phyloP scores from a whole-genome alignment of 75 land plant genomes.

The Pinus taeda region DNA sequence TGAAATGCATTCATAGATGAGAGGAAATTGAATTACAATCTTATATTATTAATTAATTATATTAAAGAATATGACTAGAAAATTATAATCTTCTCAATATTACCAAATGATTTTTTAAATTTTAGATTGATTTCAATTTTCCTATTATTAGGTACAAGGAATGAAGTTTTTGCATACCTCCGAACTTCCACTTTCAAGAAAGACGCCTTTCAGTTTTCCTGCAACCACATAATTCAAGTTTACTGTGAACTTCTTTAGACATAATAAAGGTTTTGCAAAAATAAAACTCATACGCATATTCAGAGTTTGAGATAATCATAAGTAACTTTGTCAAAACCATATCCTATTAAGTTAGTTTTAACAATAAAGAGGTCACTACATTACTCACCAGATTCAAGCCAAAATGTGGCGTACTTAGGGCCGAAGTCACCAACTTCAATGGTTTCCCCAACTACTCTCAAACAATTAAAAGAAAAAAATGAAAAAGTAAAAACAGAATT shows the following conservation, averaged over 20 bases:
- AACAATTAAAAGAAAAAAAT: neutral
- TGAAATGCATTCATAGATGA: too few species aligned
- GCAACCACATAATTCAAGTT: conserved; percentile 4
- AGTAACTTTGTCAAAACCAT: too few species aligned
- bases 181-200: conserved; percentile 78
- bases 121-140: too few species aligned
- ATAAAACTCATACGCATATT: neutral
- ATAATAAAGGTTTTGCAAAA: neutral
- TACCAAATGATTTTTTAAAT: too few species aligned
- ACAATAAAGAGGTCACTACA: neutral
- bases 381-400: conserved; percentile 72
- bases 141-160: too few species aligned
- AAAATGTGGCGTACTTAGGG: conserved; percentile 77
- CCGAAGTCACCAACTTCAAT: conserved; percentile 79
- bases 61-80: too few species aligned
- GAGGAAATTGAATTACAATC: too few species aligned
- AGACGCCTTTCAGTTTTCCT: conserved; percentile 74
- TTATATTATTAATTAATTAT: too few species aligned
- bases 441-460: conserved; percentile 61
- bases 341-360: neutral
- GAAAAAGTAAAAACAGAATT: neutral
- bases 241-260: neutral
- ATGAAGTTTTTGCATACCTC: conserved; percentile 40
- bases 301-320: too few species aligned
- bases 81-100: too few species aligned